Percentiles rank a stretch among this genome's conserved stretches.
Evolutionary conservation across 2,329 filamentous ascomycete genomes (phyloP).

Genomic region (Alternaria triticimaculans): DNA sequence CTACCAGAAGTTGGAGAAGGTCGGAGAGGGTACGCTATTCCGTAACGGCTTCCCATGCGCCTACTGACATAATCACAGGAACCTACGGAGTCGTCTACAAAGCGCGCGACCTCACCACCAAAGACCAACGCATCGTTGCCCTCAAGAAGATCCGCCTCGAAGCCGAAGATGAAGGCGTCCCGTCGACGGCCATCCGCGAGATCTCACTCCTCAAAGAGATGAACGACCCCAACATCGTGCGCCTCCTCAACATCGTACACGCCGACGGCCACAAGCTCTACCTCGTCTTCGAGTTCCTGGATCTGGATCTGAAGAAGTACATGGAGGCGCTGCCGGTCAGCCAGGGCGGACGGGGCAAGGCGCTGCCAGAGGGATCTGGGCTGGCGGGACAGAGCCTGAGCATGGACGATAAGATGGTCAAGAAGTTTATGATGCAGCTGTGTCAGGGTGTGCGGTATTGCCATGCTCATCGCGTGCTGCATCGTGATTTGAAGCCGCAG

Average conservation of each 20-base stretch:
- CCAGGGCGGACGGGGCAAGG: slow-evolving; percentile 84
- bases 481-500: slow-evolving; percentile 89
- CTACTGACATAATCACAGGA: slow-evolving; percentile 60
- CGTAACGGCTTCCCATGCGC: neutral
- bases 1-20: slow-evolving; percentile 96
- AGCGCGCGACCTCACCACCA: slow-evolving; percentile 81
- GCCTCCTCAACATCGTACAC: slow-evolving; percentile 89
- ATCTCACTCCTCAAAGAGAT: slow-evolving; percentile 95
- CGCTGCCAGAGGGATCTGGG: slow-evolving; percentile 78
- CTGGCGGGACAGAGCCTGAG: slow-evolving; percentile 70
- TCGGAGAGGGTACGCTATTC: slow-evolving; percentile 78
- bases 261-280: slow-evolving; percentile 95
- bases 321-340: slow-evolving; percentile 88
- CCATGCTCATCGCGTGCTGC: slow-evolving; percentile 84
- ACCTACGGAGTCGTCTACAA: slow-evolving; percentile 97
- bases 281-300: slow-evolving; percentile 90
- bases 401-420: slow-evolving; percentile 80
- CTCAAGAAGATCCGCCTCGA: slow-evolving; percentile 96
- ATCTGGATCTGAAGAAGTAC: slow-evolving; percentile 92
- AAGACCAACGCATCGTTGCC: slow-evolving; percentile 81
- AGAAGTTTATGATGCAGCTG: slow-evolving; percentile 91
- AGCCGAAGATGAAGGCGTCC: slow-evolving; percentile 92
- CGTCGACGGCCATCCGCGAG: slow-evolving; percentile 90
- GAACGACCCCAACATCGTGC: slow-evolving; percentile 89
- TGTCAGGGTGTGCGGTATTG: slow-evolving; percentile 86